These are phyloP conservation scores for Mediolabrus comicus DNA, from an alignment of 108 stramenopile species.

Conservation along the genomic window DNA sequence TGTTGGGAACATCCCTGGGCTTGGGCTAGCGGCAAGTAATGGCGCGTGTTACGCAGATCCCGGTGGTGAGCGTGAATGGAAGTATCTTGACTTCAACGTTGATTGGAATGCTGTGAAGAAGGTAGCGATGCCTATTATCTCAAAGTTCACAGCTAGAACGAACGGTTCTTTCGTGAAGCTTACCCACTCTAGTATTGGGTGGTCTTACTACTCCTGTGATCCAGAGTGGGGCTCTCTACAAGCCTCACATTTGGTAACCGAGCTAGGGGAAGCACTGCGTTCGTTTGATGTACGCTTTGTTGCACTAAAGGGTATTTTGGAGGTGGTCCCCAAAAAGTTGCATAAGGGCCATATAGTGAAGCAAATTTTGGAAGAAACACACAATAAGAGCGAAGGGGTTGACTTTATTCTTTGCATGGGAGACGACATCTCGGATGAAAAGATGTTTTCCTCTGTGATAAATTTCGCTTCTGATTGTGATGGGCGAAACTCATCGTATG, in stretches of 20 bases:
- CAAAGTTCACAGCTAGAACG: conserved; percentile 92
- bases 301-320: conserved; percentile 86
- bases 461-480: conserved; percentile 75
- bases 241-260: conserved; percentile 87
- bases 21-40: conserved; percentile 93
- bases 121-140: conserved; percentile 87
- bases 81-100: conserved; percentile 88
- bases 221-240: conserved; percentile 98
- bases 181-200: conserved; percentile 92
- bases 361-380: conserved; percentile 74
- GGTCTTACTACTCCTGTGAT: conserved; percentile 98
- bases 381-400: conserved; percentile 42
- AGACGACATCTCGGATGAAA: conserved; percentile 95
- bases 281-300: conserved; percentile 93
- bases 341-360: conserved; percentile 90
- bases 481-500: conserved; percentile 39
- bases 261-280: conserved; percentile 86
- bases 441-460: conserved; percentile 93
- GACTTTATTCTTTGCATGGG: conserved; percentile 94
- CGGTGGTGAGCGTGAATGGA: conserved; percentile 52
- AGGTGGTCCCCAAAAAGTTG: conserved; percentile 82
- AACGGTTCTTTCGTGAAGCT: conserved; percentile 91
- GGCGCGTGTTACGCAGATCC: conserved; percentile 88
- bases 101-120: conserved; percentile 90
- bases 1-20: conserved; percentile 80